Conservation (phyloP, 2,329 filamentous ascomycete species). For the Ilyonectria mors-panacis region DNA sequence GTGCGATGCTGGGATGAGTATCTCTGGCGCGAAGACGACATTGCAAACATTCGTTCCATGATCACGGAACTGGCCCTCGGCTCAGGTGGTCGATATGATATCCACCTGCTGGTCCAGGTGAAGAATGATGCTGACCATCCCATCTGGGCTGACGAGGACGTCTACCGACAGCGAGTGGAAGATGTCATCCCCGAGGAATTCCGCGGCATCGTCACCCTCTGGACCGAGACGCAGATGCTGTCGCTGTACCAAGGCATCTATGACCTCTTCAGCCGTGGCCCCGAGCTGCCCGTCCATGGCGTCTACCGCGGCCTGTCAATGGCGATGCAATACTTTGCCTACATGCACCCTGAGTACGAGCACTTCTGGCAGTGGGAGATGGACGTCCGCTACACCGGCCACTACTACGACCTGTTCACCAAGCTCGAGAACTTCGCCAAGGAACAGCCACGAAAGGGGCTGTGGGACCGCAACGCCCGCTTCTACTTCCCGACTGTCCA, state of each 20-base stretch:
- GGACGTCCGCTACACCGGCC: conserved; percentile 91
- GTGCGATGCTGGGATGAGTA: conserved; percentile 88
- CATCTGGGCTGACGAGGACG: conserved; percentile 82
- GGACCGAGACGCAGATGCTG: conserved; percentile 95
- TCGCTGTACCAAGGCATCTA: conserved; percentile 90
- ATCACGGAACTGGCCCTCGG: conserved; percentile 86
- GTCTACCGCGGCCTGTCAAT: conserved; percentile 94
- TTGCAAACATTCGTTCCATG: conserved; percentile 86
- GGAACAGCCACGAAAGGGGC: conserved; percentile 81
- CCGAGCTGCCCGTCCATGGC: conserved; percentile 85
- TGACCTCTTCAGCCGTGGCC: conserved; percentile 77
- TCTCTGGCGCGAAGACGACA: conserved; percentile 82
- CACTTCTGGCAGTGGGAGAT: conserved; percentile 97
- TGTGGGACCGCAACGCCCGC: conserved; percentile 85
- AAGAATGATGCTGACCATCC: conserved; percentile 81
- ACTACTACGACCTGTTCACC: conserved; percentile 83
- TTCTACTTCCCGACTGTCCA: conserved; percentile 86
- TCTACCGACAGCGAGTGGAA: conserved; percentile 77
- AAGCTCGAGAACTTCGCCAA: conserved; percentile 79
- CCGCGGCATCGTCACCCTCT: conserved; percentile 88
- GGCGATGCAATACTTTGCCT: conserved; percentile 94
- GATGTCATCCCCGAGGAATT: conserved; percentile 87
- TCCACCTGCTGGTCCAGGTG: conserved; percentile 88
- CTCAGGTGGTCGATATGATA: conserved; percentile 88
- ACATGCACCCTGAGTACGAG: conserved; percentile 90